Evolutionary conservation across 306 rosid genomes (phyloP), one percentile per base, ranked within the genome.

Genomic region (Quercus gilva): DNA sequence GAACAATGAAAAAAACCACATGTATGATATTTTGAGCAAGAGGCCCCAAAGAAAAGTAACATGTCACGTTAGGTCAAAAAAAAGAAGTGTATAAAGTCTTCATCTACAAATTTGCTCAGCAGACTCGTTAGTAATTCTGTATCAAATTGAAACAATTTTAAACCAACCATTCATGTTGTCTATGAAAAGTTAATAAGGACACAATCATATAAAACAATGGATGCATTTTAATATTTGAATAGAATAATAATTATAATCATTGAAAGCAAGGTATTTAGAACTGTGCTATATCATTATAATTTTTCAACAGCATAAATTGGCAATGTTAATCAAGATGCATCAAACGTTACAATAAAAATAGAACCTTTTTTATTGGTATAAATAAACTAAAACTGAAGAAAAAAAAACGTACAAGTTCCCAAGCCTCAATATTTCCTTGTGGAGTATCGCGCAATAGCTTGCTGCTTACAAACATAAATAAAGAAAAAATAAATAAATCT

Each of bases 331-430:
- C 10, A 29, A 28, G 18, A 5, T 17, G 45, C 33, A 28, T 64
- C 70, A 29, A 17, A 64, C 3, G 0, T 28, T 67, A 33, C 3
- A 49, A 49, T 49, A 49, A 49, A 49, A 49, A 49, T 49, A 49
- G 53, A 49, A 49, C 17, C 17, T 10, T 49, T 49, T 49, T 49
- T 13, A 49, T 12, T 12, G 53, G 53, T 49, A 19, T 67, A 33
- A 18, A 3, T 19, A 35, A 31, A 33, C n/a, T 19, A n/a, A n/a
- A 53, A 1, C 25, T 13, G 35, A 75, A 41, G 80, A 74, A 51
- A 60, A 72, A 37, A 87, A 80, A 77, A 86, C 97, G 33, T 91
- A 95, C 99, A 53, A 94, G 97, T 87, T 91, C 97, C 97, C 97
- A 92, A 41, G 90, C 95, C 83, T 95, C 95, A 73, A 91, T 52